phyloP scores from a whole-genome alignment of 2,329 filamentous ascomycete species.

The Claviceps humidiphila region DNA sequence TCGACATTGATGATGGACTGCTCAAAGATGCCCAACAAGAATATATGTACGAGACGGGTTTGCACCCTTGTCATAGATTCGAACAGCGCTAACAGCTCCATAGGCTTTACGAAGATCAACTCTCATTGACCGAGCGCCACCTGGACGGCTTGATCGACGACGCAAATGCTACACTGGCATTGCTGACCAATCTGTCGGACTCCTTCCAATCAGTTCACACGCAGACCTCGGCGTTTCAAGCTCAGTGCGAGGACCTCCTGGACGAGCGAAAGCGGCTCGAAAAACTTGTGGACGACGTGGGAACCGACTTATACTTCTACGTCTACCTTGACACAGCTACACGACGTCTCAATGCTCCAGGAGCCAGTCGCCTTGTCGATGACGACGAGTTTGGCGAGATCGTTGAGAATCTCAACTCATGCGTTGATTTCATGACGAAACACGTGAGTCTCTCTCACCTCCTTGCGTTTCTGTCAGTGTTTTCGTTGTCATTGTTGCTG shows the following conservation, averaged over 20 bases:
- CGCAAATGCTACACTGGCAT: conserved; percentile 59
- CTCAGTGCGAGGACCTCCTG: conserved; percentile 80
- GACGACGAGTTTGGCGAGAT: conserved; percentile 79
- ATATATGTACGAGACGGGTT: conserved; percentile 51
- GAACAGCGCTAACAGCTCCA: conserved; percentile 14
- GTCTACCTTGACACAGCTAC: conserved; percentile 86
- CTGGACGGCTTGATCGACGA: conserved; percentile 66
- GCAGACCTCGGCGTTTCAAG: conserved; percentile 86
- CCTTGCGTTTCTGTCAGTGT: too few relatives aligned
- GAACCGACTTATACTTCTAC: conserved; percentile 88
- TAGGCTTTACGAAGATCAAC: conserved; percentile 68
- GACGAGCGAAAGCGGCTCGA: conserved; percentile 69
- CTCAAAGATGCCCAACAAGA: conserved; percentile 73
- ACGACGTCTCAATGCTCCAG: conserved; percentile 78
- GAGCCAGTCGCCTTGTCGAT: conserved; percentile 73
- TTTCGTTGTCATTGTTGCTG: not conserved
- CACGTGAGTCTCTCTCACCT: conserved; percentile 44
- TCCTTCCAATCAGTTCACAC: conserved; percentile 80
- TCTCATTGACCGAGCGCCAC: conserved; percentile 68
- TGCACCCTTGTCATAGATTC: not conserved
- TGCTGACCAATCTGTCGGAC: conserved; percentile 66
- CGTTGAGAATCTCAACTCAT: conserved; percentile 74
- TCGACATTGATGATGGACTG: conserved; percentile 48
- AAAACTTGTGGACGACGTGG: conserved; percentile 68
- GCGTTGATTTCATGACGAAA: conserved; percentile 80